phyloP scores from a whole-genome alignment of 2,329 filamentous ascomycete species.

The Lecanicillium sp. region DNA sequence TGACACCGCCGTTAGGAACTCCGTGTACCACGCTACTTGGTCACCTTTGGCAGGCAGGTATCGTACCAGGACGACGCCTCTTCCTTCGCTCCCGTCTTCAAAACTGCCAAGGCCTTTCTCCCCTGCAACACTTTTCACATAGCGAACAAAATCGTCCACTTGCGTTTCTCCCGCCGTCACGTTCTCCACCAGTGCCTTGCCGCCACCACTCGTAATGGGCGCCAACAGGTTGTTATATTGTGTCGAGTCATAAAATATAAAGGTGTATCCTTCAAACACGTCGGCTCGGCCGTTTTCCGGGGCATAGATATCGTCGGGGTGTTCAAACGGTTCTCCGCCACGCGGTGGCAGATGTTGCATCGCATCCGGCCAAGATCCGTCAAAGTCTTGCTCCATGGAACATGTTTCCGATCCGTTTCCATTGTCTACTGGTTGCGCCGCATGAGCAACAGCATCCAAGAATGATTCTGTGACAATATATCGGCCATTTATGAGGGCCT shows the following conservation, averaged over 20 bases:
- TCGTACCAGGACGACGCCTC: conserved; percentile 72
- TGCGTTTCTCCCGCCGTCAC: conserved; percentile 56
- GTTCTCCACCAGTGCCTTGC: conserved; percentile 67
- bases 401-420: conserved; percentile 42
- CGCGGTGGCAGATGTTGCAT: conserved; percentile 63
- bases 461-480: conserved; percentile 70
- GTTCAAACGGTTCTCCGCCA: conserved; percentile 66
- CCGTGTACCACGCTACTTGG: conserved; percentile 56
- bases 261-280: conserved; percentile 81
- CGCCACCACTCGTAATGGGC: conserved; percentile 69
- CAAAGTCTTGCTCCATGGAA: conserved; percentile 71
- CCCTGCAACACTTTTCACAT: conserved; percentile 66
- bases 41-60: conserved; percentile 53
- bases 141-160: conserved; percentile 69
- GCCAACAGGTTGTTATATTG: conserved; percentile 72
- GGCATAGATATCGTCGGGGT: conserved; percentile 60
- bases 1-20: conserved; percentile 63
- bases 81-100: conserved; percentile 54
- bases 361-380: conserved; percentile 69
- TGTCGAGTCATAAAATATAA: conserved; percentile 71
- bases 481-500: conserved; percentile 75
- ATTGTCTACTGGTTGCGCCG: conserved; percentile 39
- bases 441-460: conserved; percentile 62
- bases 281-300: conserved; percentile 59
- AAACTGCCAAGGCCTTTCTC: conserved; percentile 63